A percentile compares a stretch with the other conserved stretches of the same genome.
Evolutionary conservation across 306 rosid genomes (phyloP).

Genomic region (Cucumis melo): DNA sequence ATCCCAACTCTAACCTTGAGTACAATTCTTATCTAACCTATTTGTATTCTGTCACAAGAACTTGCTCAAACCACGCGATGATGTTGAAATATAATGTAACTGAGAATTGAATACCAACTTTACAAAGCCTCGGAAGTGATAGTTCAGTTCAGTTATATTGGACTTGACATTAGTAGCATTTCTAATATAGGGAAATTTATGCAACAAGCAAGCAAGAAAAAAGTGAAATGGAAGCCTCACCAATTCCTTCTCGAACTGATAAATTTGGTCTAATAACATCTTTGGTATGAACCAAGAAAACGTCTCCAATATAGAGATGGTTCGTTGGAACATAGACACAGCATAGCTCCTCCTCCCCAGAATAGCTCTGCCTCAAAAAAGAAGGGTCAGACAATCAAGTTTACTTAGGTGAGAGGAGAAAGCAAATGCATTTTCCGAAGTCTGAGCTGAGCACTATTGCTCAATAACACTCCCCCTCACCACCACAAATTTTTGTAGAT

Average conservation of each 20-base stretch:
- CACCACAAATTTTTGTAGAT: background rate
- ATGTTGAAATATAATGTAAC: background rate
- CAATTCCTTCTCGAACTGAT: conserved; percentile 90
- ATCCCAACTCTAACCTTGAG: background rate
- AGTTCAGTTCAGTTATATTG: background rate
- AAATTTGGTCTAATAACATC: conserved; percentile 77
- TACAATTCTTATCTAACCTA: background rate
- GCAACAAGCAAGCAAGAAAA: background rate
- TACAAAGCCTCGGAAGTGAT: background rate
- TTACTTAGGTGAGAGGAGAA: background rate
- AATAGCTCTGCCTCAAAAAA: conserved; percentile 34
- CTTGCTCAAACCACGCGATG: background rate
- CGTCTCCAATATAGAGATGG: conserved; percentile 82
- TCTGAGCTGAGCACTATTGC: background rate
- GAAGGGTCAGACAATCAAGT: background rate
- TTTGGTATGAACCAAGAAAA: conserved; percentile 55
- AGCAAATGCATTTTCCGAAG: background rate
- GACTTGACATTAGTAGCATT: background rate
- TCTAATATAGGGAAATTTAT: background rate
- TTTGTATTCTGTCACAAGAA: background rate
- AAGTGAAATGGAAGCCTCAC: conserved; percentile 21
- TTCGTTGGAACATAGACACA: conserved; percentile 86
- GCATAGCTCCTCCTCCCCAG: conserved; percentile 78
- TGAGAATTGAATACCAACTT: background rate
- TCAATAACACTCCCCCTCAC: background rate